Evolutionary conservation across 306 rosid species (phyloP), one percentile per base, ranked within the genome.

Genomic region (Styphnolobium japonicum): DNA sequence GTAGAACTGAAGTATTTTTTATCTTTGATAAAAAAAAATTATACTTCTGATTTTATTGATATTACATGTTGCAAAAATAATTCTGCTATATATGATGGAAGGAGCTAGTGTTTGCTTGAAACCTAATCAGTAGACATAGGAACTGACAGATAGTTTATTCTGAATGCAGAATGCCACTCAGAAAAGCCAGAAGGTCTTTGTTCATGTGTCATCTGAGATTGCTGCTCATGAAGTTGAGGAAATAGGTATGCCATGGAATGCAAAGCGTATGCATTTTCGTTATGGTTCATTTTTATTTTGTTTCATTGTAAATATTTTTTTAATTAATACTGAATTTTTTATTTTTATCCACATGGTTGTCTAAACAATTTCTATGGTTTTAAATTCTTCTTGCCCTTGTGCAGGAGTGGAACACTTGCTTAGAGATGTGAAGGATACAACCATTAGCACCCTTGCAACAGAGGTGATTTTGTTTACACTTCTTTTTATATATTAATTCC

Each of bases 201-300:
- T 93, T 8, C 98, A 93, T 33, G 98, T 93, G 33, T 91, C 81
- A 29, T 91, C 97, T 6, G 98, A 88, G 84, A 92, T 94, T 71
- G 98, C 97, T 49, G 97, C 97, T 65, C 97, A 89, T 18, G 98
- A 93, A 80, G 98, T 93, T 65, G 94, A 93, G 87, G 98, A 93
- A 86, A 91, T 91, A 18, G 97, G 98, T 94, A 89, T 74, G 86
- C 49, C 58, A 70, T 49, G 91, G 33, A 68, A 49, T 33, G 16
- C 19, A 43, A 39, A 68, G 37, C 75, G 68, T 16, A 16, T 74
- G 64, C 23, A 73, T 23, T 34, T 65, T 42, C 15, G 36, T 36
- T 25, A 7, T 16, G 43, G 15, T 14, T 48, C 22, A 34, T 36
- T 36, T 1, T 76, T 15, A 9, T n/a, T 0, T 62, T 61, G 4